Conservation (phyloP, 2,329 filamentous ascomycete genomes). For the Dryadomyces quercus-mongolicae region DNA sequence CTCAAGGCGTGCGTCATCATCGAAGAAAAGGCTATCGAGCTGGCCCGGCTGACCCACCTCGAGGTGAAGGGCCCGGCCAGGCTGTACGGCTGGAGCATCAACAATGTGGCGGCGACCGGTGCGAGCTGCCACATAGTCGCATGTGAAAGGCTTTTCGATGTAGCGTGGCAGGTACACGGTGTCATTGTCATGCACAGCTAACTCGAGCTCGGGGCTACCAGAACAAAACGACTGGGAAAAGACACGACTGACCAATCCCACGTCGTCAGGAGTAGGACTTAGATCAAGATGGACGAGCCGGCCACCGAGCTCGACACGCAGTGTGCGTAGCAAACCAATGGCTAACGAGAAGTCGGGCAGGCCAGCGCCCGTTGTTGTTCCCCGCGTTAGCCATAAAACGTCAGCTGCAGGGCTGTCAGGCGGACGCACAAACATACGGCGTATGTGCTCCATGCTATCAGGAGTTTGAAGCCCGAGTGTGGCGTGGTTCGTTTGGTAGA, state of each 20-base stretch:
- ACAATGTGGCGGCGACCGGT: constrained; percentile 6
- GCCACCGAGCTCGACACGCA: constrained; percentile 17
- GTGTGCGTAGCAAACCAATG: constrained; percentile 20
- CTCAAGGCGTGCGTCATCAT: constrained; percentile 8
- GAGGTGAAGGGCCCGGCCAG: constrained; percentile 8
- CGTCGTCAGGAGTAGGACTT: constrained; percentile 10
- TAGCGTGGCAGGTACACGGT: constrained; percentile 11
- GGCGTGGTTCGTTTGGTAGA: constrained; percentile 8
- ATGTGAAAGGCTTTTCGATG: constrained; percentile 2
- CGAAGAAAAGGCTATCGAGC: constrained; percentile 17
- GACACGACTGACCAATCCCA: background rate
- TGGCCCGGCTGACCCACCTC: constrained; percentile 14
- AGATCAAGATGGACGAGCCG: constrained; percentile 14
- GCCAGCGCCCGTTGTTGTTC: constrained; percentile 11
- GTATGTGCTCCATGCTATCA: constrained; percentile 15
- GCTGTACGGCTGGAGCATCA: constrained; percentile 7
- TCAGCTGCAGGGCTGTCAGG: constrained; percentile 9
- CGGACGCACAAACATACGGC: constrained; percentile 14
- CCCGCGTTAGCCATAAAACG: constrained; percentile 23
- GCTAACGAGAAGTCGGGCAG: constrained; percentile 19
- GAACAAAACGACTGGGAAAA: constrained; percentile 4
- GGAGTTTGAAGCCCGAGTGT: constrained; percentile 12
- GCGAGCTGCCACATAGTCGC: constrained; percentile 9
- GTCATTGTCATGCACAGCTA: constrained; percentile 6
- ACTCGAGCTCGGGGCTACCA: constrained; percentile 6